Conservation (phyloP, 148 eudicot genomes). For the Oxyria digyna region DNA sequence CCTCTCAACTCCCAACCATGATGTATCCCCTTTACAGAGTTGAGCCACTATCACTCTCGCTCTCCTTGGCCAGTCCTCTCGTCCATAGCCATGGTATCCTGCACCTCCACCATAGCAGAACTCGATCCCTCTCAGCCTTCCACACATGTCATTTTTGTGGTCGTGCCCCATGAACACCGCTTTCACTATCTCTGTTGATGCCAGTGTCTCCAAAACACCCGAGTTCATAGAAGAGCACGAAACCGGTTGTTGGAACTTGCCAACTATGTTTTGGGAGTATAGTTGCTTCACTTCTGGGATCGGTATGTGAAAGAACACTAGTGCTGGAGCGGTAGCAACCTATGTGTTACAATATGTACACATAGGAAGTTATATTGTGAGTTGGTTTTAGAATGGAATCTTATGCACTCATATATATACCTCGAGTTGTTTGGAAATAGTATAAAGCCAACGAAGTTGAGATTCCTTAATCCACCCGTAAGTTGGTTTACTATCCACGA, state of each 20-base stretch:
- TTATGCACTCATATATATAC: too few species aligned
- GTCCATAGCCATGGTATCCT: constrained; percentile 90
- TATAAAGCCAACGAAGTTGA: too few species aligned
- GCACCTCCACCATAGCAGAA: constrained; percentile 92
- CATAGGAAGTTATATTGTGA: too few species aligned
- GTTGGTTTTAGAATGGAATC: too few species aligned
- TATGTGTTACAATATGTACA: too few species aligned
- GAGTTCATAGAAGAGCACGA: constrained; percentile 74
- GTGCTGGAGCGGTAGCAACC: too few species aligned
- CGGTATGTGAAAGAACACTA: constrained; percentile 86
- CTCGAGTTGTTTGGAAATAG: too few species aligned
- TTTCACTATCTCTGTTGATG: constrained; percentile 62
- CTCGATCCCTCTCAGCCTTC: constrained; percentile 59
- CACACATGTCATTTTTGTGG: constrained; percentile 86
- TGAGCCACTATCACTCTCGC: constrained; percentile 60
- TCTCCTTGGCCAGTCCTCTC: constrained; percentile 64
- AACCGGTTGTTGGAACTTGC: constrained; percentile 45
- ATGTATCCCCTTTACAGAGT: constrained; percentile 38
- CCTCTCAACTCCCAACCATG: constrained; percentile 54
- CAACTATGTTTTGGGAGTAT: constrained; percentile 38
- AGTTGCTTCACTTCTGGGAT: constrained; percentile 62
- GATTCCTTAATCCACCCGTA: too few species aligned
- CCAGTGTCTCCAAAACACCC: constrained; percentile 56
- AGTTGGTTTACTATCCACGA: too few species aligned
- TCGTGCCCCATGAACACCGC: constrained; percentile 90